phyloP scores from a whole-genome alignment of 1,139 yeast genomes.

The Lodderomyces parapsilosis region DNA sequence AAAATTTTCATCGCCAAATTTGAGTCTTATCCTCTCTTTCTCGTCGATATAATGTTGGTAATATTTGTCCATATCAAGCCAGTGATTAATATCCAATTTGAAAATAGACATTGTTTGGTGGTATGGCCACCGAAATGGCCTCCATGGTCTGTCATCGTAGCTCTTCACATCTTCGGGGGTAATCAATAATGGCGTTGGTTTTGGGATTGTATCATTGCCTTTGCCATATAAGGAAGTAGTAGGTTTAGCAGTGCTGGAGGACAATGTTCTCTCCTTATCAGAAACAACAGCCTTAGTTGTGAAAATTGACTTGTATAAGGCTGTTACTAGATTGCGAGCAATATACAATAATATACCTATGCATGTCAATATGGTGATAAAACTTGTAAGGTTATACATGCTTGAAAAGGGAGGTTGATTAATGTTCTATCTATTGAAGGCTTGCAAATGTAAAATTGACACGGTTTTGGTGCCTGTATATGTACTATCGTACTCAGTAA shows the following conservation, averaged over 20 bases:
- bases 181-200: constrained; percentile 59
- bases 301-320: not conserved
- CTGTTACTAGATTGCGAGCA: not conserved
- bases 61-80: constrained; percentile 80
- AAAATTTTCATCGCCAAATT: constrained; percentile 60
- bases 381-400: not conserved
- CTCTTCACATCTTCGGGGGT: constrained; percentile 66
- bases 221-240: constrained; percentile 10
- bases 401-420: not conserved
- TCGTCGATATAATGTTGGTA: constrained; percentile 66
- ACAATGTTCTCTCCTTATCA: constrained; percentile 2
- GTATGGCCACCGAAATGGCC: constrained; percentile 79
- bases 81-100: constrained; percentile 67
- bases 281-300: not conserved
- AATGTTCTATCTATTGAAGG: too few species aligned
- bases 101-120: constrained; percentile 78
- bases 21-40: constrained; percentile 54
- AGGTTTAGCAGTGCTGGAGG: constrained; percentile 1
- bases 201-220: constrained; percentile 28
- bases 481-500: too few species aligned
- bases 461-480: not conserved
- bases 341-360: not conserved
- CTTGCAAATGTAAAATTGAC: not conserved
- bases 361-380: not conserved
- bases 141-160: constrained; percentile 77